Evolutionary conservation across 140 eudicot genomes (phyloP), one percentile per base, ranked within the genome.

Genomic region (Cichorium intybus): DNA sequence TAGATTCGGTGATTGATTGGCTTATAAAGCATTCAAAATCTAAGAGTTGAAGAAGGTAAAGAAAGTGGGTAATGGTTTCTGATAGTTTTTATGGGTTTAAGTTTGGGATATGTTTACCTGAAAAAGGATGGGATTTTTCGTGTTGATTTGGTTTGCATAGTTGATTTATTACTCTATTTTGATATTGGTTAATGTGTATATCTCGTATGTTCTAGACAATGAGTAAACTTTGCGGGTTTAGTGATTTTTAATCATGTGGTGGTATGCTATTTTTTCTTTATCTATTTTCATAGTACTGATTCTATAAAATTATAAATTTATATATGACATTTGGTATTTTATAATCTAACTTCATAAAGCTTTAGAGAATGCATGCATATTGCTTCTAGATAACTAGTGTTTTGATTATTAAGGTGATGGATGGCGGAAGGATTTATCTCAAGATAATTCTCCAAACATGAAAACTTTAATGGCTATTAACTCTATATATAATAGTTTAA

Each of bases 1-100:
- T 91, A 5, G 97, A 87, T 68, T 73, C 82, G 31, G 97, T 91
- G 68, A 91, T 91, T 56, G 89, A 91, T 51, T 85, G 97, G 95
- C 87, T 85, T 18, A 81, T 88, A 29, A 88, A 88, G 85, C 96
- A 88, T 65, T 84, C 96, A 3, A 87, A 87, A 75, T 84, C 95
- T 12, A 84, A 84, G 78, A 87, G 85, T 80, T 69, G 17, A 69
- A 37, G 46, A 43, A 43, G 49, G 4, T 35, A 10, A 35, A 1
- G 43, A 9, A 35, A 2, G 14, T 7, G 0, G n/a, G n/a, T n/a
- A n/a, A n/a, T n/a, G n/a, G n/a, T n/a, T n/a, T n/a, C n/a, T n/a
- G n/a, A n/a, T 10, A 11, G 52, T 17, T 46, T 46, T 46, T 46
- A 0, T 56, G 43, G 45, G 62, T 56, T 56, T 20, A 56, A 56